Percentiles rank a stretch among this genome's conserved stretches.
Evolutionary conservation across 2,329 filamentous ascomycete species (phyloP).

Genomic region (Ceratocystis huliohia): DNA sequence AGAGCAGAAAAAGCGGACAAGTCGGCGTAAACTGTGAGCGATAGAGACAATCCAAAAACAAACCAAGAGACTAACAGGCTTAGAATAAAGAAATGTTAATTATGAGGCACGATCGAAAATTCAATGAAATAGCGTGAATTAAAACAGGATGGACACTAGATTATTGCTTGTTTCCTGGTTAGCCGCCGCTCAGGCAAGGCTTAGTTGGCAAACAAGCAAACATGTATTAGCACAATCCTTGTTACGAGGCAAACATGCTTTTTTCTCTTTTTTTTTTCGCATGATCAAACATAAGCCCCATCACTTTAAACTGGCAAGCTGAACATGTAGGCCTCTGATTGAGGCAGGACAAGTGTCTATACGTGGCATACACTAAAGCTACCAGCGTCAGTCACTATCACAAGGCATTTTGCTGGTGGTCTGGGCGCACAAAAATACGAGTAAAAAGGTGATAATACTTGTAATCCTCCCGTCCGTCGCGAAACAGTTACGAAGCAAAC

Average conservation of each 20-base stretch:
- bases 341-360: too few species aligned
- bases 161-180: not conserved
- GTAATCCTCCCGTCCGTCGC: too few species aligned
- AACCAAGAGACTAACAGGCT: not conserved
- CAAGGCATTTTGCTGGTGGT: too few species aligned
- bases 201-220: not conserved
- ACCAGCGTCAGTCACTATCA: too few species aligned
- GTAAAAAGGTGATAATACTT: too few species aligned
- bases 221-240: too few species aligned
- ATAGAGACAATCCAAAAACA: slow-evolving; percentile 8
- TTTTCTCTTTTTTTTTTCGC: not conserved
- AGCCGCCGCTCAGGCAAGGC: not conserved
- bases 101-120: slow-evolving; percentile 4
- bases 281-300: not conserved
- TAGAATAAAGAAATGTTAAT: slow-evolving; percentile 17
- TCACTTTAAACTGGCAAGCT: too few species aligned
- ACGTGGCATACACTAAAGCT: too few species aligned
- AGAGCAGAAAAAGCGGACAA: slow-evolving; percentile 39
- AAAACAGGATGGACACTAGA: not conserved
- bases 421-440: too few species aligned
- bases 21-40: slow-evolving; percentile 41
- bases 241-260: not conserved
- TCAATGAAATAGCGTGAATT: not conserved
- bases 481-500: too few species aligned
- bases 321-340: too few species aligned